Evolutionary conservation across 208 protist genomes (phyloP).

Genomic region (Naegleria lovaniensis): DNA sequence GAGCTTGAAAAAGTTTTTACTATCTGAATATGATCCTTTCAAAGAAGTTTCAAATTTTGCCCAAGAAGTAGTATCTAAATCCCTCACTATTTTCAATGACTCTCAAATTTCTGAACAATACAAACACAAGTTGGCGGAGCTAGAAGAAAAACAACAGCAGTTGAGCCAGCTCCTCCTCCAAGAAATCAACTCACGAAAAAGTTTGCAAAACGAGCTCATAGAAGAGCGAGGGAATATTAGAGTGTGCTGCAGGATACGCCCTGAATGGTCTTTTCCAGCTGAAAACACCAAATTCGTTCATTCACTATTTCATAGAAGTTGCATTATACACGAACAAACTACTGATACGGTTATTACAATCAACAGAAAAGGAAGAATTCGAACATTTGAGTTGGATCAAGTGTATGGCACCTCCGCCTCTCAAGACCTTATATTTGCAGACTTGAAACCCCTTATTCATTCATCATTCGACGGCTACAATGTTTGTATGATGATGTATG

Average conservation of each 20-base stretch:
- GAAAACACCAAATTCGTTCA: background rate
- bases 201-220: background rate
- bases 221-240: slow-evolving; percentile 4
- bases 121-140: background rate
- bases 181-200: background rate
- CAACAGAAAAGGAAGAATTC: background rate
- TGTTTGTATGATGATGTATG: slow-evolving; percentile 10
- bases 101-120: background rate
- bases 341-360: background rate
- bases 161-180: background rate
- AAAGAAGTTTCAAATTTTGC: background rate
- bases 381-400: background rate
- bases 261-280: background rate
- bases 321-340: background rate
- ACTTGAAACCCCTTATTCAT: background rate
- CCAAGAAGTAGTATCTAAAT: background rate
- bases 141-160: background rate
- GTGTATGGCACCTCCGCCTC: background rate
- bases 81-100: background rate
- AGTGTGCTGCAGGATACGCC: background rate
- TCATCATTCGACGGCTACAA: slow-evolving; percentile 15
- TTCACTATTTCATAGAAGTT: background rate
- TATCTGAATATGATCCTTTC: background rate
- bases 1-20: background rate
- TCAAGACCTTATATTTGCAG: background rate